Base-by-base conservation (phyloP, 2,329 filamentous ascomycete species). In the Colletotrichum noveboracense region DNA sequence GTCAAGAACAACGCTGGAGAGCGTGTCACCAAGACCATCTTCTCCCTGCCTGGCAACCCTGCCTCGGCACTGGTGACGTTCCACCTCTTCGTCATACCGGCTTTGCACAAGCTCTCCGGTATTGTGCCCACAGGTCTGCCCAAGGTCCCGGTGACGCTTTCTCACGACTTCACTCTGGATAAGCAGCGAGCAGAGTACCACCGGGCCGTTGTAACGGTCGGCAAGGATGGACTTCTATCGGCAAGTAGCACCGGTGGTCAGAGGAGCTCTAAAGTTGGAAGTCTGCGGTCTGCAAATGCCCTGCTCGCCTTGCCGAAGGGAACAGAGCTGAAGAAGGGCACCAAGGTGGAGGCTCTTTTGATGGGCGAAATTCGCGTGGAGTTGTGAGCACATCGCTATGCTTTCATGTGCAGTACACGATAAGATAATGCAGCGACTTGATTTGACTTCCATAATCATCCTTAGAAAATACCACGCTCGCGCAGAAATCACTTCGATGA, bases 51-150 rank as follows among this genome's bases (percentile, higher is more conserved):
- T 0, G 97, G 97, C 0, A 99, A 99, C 82, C 97, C 97, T 0
- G 97, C 96, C 3, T 97, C 94, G 4, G 96, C 97, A 1, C 89
- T 98, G 3, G 97, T 98, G 12, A 98, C 96, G 0, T 95, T 98
- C 80, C 95, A 98, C 81, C 91, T 99, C 3, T 98, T 99, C 84
- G 96, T 98, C 10, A 88, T 99, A 13, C 97, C 97, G 0, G 93
- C 94, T 1, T 86, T 99, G 75, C 95, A 98, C 81, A 92, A 94
- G 78, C 89, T 94, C 79, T 90, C 92, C 13, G 97, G 96, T 0
- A 87, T 96, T 26, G 85, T 85, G 55, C 92, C 92, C 0, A 87
- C 88, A 0, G 95, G 96, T 0, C 86, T 98, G 18, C 93, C 96
- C 1, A 91, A 88, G 66, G 91, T 97, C 0, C 91, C 91, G 3